Evolutionary conservation across 495 filamentous ascomycete species (phyloP).

Genomic region (Xylaria grammica): DNA sequence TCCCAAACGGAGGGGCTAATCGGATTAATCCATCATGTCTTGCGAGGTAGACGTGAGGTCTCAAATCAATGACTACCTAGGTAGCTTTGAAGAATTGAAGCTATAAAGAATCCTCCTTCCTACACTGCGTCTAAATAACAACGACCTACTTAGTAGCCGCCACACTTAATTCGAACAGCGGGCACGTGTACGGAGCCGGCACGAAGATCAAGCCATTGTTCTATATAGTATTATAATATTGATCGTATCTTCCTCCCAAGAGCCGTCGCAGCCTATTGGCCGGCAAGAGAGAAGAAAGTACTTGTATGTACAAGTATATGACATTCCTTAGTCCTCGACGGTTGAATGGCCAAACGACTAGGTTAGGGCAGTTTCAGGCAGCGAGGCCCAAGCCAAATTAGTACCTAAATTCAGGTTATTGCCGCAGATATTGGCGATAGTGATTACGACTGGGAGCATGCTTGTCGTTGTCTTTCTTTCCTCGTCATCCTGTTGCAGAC

Average conservation of each 20-base stretch:
- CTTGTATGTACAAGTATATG: background rate
- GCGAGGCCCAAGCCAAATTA: background rate
- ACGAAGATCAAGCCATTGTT: background rate
- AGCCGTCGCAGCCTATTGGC: background rate
- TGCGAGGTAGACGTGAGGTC: background rate
- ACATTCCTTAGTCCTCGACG: background rate
- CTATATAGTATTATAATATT: background rate
- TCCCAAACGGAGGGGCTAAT: conserved; percentile 1
- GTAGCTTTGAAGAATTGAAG: background rate
- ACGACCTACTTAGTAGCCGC: too few species aligned
- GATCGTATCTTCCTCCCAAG: background rate
- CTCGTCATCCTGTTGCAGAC: conserved; percentile 1
- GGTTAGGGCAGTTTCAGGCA: conserved; percentile 9
- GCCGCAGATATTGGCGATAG: background rate
- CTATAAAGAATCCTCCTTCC: background rate
- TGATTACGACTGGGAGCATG: background rate
- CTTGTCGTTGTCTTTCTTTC: conserved; percentile 6
- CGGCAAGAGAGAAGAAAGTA: background rate
- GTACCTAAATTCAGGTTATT: background rate
- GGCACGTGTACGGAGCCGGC: background rate
- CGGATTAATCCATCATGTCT: background rate
- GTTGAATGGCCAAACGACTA: background rate
- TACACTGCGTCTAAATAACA: background rate
- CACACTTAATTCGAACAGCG: background rate
- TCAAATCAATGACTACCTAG: background rate